Evolutionary conservation across 192 early-diverging fungal genomes (phyloP), one percentile per base, ranked within the genome.

Genomic region (Bifiguratus adelaidae): DNA sequence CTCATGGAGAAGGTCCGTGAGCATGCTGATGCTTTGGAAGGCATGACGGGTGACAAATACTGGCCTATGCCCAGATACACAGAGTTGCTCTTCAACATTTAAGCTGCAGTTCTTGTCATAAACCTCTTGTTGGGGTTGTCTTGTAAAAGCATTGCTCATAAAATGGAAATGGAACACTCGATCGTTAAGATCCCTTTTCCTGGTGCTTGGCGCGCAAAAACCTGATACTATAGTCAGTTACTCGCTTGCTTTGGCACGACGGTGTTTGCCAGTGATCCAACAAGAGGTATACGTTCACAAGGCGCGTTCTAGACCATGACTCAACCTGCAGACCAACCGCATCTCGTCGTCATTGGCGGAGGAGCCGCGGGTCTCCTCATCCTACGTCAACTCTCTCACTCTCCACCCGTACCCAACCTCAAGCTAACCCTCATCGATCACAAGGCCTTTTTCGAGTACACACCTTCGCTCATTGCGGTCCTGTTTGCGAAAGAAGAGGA

Each of bases 31-130:
- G 52, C 52, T 30, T 69, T 99, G 25, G 93, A 99, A 71, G 43
- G 57, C n/a, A 38, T 84, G 21, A 74, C 88, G 35, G 80, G 84
- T 22, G 91, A 96, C 77, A 92, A 90, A 80, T 77, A 70, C 70
- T 99, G 93, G 91, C 91, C 91, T 23, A 81, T 88, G 64, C 95
- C 95, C 67, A 94, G 91, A 73, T 97, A 97, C 77, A 80, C 83
- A 23, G 92, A 97, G 74, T 78, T 97, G 32, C 71, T 92, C 46
- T 78, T 86, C 44, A 82, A 73, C 20, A 61, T 82, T 48, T 78
- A 67, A 72, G n/a, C n/a, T n/a, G n/a, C n/a, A n/a, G n/a, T n/a
- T n/a, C n/a, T n/a, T n/a, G n/a, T n/a, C n/a, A n/a, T n/a, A n/a
- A n/a, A n/a, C n/a, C n/a, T n/a, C n/a, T n/a, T n/a, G n/a, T n/a